phyloP scores from a whole-genome alignment of 108 stramenopile genomes.

The Parietichytrium sp. region DNA sequence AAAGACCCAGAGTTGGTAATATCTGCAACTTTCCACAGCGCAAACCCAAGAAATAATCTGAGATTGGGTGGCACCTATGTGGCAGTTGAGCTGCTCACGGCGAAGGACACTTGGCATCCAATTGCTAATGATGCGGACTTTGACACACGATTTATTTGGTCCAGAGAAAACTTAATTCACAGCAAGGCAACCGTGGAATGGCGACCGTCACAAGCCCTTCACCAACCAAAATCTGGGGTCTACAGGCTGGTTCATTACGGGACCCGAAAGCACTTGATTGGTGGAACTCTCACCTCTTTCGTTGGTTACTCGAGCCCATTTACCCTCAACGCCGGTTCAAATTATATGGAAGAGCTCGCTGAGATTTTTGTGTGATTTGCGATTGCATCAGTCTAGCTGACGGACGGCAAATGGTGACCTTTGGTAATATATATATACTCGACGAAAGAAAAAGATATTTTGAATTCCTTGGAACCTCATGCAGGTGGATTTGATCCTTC shows the following conservation, averaged over 20 bases:
- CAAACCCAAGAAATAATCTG: conserved; percentile 67
- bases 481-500: too few species aligned
- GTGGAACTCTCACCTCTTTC: conserved; percentile 9
- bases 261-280: neutral
- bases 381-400: too few species aligned
- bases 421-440: too few species aligned
- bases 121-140: conserved; percentile 59
- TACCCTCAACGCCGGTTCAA: neutral
- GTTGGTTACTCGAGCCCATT: neutral
- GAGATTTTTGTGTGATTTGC: too few species aligned
- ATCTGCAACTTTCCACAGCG: conserved; percentile 55
- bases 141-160: conserved; percentile 57
- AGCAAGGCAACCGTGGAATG: conserved; percentile 29
- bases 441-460: too few species aligned
- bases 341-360: too few species aligned
- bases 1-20: conserved; percentile 42
- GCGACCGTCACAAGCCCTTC: neutral
- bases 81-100: conserved; percentile 48
- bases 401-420: too few species aligned
- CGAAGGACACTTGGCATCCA: conserved; percentile 45
- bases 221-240: neutral
- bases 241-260: conserved; percentile 40
- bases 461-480: too few species aligned
- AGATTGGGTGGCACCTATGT: conserved; percentile 57
- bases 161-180: too few species aligned